These are phyloP conservation scores for Penicillium pulvis DNA, from an alignment of 495 filamentous ascomycete species.

Conservation along the genomic window DNA sequence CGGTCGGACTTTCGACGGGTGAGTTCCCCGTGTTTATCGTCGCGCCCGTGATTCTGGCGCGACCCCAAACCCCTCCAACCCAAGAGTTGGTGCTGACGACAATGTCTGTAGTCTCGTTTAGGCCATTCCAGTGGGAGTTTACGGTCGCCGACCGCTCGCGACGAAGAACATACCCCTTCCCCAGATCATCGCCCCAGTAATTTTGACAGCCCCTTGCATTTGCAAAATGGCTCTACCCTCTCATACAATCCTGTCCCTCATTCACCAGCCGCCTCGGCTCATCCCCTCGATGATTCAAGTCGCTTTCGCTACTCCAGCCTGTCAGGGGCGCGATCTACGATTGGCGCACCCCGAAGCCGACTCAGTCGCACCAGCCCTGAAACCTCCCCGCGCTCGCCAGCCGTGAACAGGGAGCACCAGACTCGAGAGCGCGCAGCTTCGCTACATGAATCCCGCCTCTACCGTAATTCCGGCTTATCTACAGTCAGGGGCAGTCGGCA, in stretches of 20 bases:
- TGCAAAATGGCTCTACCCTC: conserved; percentile 40
- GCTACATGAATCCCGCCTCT: conserved; percentile 44
- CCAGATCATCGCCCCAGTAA: conserved; percentile 45
- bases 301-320: conserved; percentile 43
- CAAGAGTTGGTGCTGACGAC: neutral
- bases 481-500: conserved; percentile 49
- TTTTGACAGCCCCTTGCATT: conserved; percentile 49
- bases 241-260: conserved; percentile 39
- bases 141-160: conserved; percentile 38
- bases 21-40: conserved; percentile 27
- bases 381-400: conserved; percentile 46
- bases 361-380: conserved; percentile 45
- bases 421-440: conserved; percentile 54
- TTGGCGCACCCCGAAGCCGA: conserved; percentile 42
- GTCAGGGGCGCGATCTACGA: conserved; percentile 47
- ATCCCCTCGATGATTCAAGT: conserved; percentile 51
- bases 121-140: conserved; percentile 43
- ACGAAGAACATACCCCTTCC: conserved; percentile 43
- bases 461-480: conserved; percentile 59
- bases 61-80: neutral
- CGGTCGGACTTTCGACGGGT: conserved; percentile 54
- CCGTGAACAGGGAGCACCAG: conserved; percentile 46
- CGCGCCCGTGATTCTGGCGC: conserved; percentile 7
- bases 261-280: conserved; percentile 49
- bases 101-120: conserved; percentile 38